Evolutionary conservation across 306 rosid species (phyloP).

Genomic region (Spatholobus suberectus): DNA sequence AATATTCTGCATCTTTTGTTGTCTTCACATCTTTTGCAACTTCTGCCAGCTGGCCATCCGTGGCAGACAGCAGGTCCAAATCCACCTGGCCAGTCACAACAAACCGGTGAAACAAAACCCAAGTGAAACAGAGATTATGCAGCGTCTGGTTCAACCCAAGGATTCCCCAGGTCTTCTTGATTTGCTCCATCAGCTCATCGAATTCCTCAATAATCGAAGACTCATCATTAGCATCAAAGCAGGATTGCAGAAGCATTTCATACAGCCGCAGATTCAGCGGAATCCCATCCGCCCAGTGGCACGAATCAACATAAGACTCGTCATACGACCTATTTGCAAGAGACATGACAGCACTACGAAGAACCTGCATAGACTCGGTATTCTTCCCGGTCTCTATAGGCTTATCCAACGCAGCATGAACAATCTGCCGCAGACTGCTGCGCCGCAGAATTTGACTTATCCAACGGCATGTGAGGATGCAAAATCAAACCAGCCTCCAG

Average conservation of each 20-base stretch:
- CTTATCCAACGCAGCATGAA: slow-evolving; percentile 79
- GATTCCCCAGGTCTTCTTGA: slow-evolving; percentile 97
- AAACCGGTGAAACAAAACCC: slow-evolving; percentile 96
- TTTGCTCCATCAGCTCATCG: slow-evolving; percentile 96
- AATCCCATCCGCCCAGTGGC: slow-evolving; percentile 99
- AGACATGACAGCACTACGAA: slow-evolving; percentile 85
- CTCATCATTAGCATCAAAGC: slow-evolving; percentile 82
- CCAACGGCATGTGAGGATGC: slow-evolving; percentile 81
- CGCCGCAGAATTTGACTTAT: slow-evolving; percentile 72
- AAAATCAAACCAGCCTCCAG: slow-evolving; percentile 94
- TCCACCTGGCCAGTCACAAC: slow-evolving; percentile 93
- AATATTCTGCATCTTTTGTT: slow-evolving; percentile 81
- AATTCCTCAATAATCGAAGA: slow-evolving; percentile 82
- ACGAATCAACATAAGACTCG: slow-evolving; percentile 75
- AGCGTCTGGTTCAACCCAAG: slow-evolving; percentile 86
- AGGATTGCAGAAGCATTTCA: slow-evolving; percentile 84
- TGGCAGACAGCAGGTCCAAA: slow-evolving; percentile 73
- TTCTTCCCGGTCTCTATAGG: slow-evolving; percentile 91
- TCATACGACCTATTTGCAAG: slow-evolving; percentile 88
- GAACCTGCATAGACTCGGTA: slow-evolving; percentile 93
- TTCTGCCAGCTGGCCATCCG: slow-evolving; percentile 82
- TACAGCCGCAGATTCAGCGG: slow-evolving; percentile 92
- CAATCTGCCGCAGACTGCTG: slow-evolving; percentile 80
- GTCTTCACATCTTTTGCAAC: slow-evolving; percentile 95
- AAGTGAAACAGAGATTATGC: slow-evolving; percentile 93